Evolutionary conservation across 2,329 filamentous ascomycete species (phyloP), one percentile per base, ranked within the genome.

Genomic region (Colletotrichum sp.): DNA sequence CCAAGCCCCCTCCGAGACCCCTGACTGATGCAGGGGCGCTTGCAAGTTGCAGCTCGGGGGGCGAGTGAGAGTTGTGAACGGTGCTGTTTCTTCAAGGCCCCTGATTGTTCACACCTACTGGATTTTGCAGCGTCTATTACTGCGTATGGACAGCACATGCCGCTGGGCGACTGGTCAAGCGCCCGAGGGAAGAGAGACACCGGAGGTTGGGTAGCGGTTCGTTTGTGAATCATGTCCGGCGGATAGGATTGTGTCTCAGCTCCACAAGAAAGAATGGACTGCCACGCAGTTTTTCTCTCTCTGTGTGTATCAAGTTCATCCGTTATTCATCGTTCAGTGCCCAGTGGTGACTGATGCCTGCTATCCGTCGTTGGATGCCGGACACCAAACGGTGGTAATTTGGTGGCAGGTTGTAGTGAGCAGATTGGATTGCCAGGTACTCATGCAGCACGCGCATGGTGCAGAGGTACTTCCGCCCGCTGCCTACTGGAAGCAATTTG

Each of bases 201-300:
- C 24, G 34, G 48, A 30, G 18, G 36, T 36, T 55, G 63, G 67
- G 21, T 21, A 34, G 12, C 30, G 52, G 9, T 26, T 13, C 67
- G 16, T 39, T n/a, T 55, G 24, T 65, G 68, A 72, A 63, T 63
- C 72, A 61, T 60, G 24, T 8, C 7, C 12, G 59, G 32, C 18
- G 18, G 26, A 36, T 36, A 32, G 24, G 26, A 30, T 6, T 18
- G 16, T 68, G 69, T 72, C 72, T 75, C 73, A 36, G 73, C 30
- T 28, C 73, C 69, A 59, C 73, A 52, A 28, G 39, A 72, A 75
- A 68, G 63, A 75, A 75, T 75, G 73, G 69, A 70, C 63, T 21
- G 65, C 64, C 48, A 34, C 59, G 30, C 15, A 34, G 13, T 15
- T 28, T 28, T 18, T 12, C 15, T 30, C 5, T 26, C 13, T 48